Conservation (phyloP, 805 yeast species). For the Zygoascus flipseniorum region DNA sequence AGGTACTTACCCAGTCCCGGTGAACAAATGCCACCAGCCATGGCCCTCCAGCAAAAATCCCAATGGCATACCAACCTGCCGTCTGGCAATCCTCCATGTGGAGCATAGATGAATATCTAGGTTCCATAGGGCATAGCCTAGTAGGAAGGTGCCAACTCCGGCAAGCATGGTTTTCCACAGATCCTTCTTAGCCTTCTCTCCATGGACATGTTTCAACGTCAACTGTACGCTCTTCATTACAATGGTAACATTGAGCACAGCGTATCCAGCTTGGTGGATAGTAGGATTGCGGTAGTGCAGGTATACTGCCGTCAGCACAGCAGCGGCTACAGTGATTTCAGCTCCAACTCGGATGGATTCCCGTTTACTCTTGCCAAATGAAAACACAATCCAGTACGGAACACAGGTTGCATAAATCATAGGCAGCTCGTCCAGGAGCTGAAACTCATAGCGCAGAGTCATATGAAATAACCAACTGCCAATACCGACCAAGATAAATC, state of each 20-base stretch:
- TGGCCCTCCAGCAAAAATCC: slow-evolving; percentile 86
- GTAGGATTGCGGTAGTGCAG: slow-evolving; percentile 72
- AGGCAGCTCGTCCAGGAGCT: slow-evolving; percentile 89
- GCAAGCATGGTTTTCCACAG: slow-evolving; percentile 47
- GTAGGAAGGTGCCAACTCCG: slow-evolving; percentile 55
- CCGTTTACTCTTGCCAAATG: slow-evolving; percentile 40
- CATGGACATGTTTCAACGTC: slow-evolving; percentile 45
- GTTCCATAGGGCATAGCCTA: slow-evolving; percentile 84
- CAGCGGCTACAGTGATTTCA: slow-evolving; percentile 45
- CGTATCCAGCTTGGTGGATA: slow-evolving; percentile 83
- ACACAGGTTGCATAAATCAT: slow-evolving; percentile 97
- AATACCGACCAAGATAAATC: slow-evolving; percentile 82
- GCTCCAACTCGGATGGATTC: slow-evolving; percentile 39
- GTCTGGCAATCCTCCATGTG: slow-evolving; percentile 47
- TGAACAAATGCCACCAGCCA: slow-evolving; percentile 94
- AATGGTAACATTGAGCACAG: slow-evolving; percentile 62
- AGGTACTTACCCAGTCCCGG: slow-evolving; percentile 25
- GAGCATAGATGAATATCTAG: slow-evolving; percentile 75
- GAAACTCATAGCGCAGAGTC: slow-evolving; percentile 86
- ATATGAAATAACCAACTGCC: slow-evolving; percentile 96
- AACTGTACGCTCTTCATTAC: slow-evolving; percentile 51
- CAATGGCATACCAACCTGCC: slow-evolving; percentile 68
- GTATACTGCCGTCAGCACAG: slow-evolving; percentile 60
- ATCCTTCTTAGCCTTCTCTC: slow-evolving; percentile 37
- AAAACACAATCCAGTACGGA: slow-evolving; percentile 79